Conservation (phyloP, 2,329 filamentous ascomycete species). For the Kalmusia sp. region DNA sequence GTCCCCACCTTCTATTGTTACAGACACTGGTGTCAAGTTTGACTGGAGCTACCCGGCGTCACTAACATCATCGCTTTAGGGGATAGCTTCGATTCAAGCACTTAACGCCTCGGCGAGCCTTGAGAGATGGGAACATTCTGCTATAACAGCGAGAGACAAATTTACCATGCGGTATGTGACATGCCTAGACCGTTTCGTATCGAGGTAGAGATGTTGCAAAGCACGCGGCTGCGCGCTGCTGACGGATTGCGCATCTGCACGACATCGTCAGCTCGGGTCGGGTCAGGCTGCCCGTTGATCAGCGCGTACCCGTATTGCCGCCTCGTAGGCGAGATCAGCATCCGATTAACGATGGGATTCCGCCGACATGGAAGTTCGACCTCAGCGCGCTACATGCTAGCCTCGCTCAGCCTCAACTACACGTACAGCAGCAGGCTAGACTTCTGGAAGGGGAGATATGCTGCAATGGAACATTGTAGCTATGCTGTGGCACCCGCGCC, state of each 20-base stretch:
- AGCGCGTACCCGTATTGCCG: background rate
- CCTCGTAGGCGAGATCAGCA: background rate
- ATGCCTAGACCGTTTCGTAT: background rate
- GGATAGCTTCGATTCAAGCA: background rate
- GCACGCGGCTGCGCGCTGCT: conserved; percentile 3
- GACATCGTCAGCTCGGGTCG: background rate
- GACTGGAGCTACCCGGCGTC: background rate
- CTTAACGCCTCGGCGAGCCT: background rate
- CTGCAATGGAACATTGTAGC: conserved; percentile 16
- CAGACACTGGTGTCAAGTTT: background rate
- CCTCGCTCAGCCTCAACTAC: background rate
- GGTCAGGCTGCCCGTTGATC: conserved; percentile 1
- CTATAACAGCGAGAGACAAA: no score
- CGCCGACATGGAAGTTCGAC: background rate
- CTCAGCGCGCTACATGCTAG: background rate
- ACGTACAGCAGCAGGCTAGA: background rate
- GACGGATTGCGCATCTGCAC: background rate
- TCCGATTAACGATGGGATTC: conserved; percentile 1
- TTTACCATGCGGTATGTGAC: no score
- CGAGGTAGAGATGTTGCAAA: background rate
- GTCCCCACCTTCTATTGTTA: no score
- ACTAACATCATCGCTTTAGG: background rate
- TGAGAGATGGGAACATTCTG: background rate
- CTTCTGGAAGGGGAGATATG: conserved; percentile 4
- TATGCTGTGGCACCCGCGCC: conserved; percentile 8